Percentiles rank a stretch among this genome's conserved stretches.
These are phyloP conservation scores for Silene coronaria DNA, from an alignment of 179 eudicot genomes.

Conservation along the genomic window DNA sequence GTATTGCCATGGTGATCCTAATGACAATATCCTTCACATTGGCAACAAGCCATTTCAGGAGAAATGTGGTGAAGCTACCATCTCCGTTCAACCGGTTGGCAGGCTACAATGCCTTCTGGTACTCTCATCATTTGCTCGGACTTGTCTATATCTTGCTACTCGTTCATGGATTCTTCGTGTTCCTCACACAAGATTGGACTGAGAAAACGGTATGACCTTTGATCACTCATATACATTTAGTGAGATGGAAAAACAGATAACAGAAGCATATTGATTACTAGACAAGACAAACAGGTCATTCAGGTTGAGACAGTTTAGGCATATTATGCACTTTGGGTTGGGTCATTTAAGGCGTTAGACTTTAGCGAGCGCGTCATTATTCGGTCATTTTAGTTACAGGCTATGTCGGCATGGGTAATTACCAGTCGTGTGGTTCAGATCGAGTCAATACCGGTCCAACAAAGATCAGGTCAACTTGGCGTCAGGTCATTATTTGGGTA, in stretches of 20 bases:
- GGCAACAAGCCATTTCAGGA: slow-evolving; percentile 59
- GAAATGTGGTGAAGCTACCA: slow-evolving; percentile 51
- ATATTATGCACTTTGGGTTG: no score
- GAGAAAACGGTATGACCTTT: slow-evolving; percentile 55
- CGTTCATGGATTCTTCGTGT: slow-evolving; percentile 65
- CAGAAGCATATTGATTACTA: background rate
- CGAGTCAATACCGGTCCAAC: no score
- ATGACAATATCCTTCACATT: slow-evolving; percentile 60
- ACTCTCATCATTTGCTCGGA: slow-evolving; percentile 64
- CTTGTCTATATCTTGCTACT: slow-evolving; percentile 64
- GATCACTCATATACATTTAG: background rate
- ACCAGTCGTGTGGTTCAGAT: no score
- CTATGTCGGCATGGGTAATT: no score
- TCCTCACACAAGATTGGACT: slow-evolving; percentile 51
- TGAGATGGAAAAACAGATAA: background rate
- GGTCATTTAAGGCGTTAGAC: no score
- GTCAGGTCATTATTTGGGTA: no score
- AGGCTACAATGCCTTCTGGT: slow-evolving; percentile 80
- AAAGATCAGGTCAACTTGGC: no score
- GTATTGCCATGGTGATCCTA: slow-evolving; percentile 59
- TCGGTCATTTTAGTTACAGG: no score
- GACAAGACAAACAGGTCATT: background rate
- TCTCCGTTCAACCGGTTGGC: slow-evolving; percentile 59
- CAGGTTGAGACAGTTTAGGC: background rate
- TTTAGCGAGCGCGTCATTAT: no score